These are phyloP conservation scores for Rubroboletus pulcherrimus DNA, from an alignment of 768 basidiomycete species.

Conservation along the genomic window DNA sequence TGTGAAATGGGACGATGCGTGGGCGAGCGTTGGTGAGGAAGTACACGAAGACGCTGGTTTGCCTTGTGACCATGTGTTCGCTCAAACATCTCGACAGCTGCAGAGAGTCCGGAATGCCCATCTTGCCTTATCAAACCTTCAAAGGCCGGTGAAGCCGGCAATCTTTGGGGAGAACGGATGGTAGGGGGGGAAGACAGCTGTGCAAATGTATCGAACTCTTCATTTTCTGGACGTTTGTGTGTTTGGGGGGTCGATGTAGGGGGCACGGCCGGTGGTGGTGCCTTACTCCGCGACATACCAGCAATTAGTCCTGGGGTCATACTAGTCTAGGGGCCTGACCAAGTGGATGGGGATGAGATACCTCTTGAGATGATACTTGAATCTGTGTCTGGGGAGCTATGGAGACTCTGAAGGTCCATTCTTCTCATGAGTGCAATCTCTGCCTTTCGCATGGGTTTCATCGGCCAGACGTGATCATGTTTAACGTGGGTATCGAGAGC, in stretches of 20 bases:
- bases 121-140: constrained; percentile 14
- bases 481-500: constrained; percentile 46
- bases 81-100: constrained; percentile 22
- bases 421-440: constrained; percentile 41
- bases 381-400: constrained; percentile 14
- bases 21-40: constrained; percentile 5
- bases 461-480: constrained; percentile 43
- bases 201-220: constrained; percentile 15
- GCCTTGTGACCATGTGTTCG: constrained; percentile 3
- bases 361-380: constrained; percentile 15
- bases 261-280: background rate
- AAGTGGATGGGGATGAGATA: constrained; percentile 7
- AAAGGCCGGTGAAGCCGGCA: constrained; percentile 21
- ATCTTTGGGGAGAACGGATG: constrained; percentile 6
- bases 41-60: background rate
- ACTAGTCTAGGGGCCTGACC: background rate
- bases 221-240: background rate
- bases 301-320: constrained; percentile 4
- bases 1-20: constrained; percentile 15
- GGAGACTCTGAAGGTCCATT: constrained; percentile 37
- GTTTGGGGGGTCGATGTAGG: background rate
- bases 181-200: constrained; percentile 22
- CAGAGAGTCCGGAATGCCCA: constrained; percentile 2
- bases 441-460: constrained; percentile 39
- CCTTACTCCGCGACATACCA: background rate